These are phyloP conservation scores for Fusarium newnesense DNA, from an alignment of 2,329 filamentous ascomycete genomes.

Conservation along the genomic window DNA sequence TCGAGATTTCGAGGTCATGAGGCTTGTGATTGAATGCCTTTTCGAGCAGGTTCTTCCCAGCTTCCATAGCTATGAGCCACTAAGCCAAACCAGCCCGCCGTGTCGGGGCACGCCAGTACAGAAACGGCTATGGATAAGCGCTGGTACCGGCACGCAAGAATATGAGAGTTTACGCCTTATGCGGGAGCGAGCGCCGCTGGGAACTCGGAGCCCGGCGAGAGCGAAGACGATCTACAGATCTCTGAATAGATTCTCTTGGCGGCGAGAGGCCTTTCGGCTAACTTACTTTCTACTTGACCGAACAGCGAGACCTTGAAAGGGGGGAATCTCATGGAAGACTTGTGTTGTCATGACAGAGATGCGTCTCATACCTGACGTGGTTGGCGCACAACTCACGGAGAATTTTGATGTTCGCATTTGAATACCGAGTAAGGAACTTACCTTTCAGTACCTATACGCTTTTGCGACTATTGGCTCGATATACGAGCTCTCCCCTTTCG, in stretches of 20 bases:
- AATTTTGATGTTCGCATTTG: background rate
- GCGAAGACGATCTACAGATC: conserved; percentile 10
- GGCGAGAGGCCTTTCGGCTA: conserved; percentile 1
- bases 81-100: conserved; percentile 1
- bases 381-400: background rate
- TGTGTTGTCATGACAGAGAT: background rate
- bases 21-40: conserved; percentile 6
- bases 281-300: conserved; percentile 7
- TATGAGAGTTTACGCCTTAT: background rate
- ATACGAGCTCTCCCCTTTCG: background rate
- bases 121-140: conserved; percentile 16
- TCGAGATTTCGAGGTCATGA: background rate
- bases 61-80: conserved; percentile 1
- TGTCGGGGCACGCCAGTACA: conserved; percentile 25
- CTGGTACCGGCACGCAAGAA: background rate
- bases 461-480: conserved; percentile 3
- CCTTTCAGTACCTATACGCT: background rate
- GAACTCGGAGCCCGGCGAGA: conserved; percentile 28
- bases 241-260: conserved; percentile 20
- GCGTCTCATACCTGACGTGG: background rate
- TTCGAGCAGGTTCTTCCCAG: background rate
- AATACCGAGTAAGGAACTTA: background rate
- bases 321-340: background rate
- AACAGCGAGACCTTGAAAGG: background rate
- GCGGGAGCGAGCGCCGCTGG: conserved; percentile 18